Evolutionary conservation across 805 yeast species (phyloP), one percentile per base, ranked within the genome.

Genomic region (Kodamaea kaohsiungensis): DNA sequence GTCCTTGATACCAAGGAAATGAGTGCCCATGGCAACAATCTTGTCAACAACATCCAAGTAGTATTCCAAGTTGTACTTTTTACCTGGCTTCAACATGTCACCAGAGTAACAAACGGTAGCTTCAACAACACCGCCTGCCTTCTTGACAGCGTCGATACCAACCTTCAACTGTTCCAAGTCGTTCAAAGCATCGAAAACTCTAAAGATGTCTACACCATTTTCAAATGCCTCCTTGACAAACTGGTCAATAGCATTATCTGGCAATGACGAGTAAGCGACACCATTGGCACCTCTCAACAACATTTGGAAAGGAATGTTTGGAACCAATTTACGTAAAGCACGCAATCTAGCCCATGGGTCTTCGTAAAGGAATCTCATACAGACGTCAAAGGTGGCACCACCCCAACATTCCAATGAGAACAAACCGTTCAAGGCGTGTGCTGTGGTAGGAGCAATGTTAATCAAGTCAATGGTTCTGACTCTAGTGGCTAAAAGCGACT

Each of bases 401-500:
- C 99, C 99, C 99, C 99, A 95, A 80, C 99, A 95, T 77, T 95
- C 99, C 53, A 95, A 79, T 16, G 99, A 95, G 72, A 91, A 95
- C 2, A 96, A 96, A 59, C 93, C 92, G 60, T 87, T 74, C 63
- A 91, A 76, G 17, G 97, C 98, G 67, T 88, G 87, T 2, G 97
- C 89, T 33, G 99, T 95, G 54, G 96, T 84, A 56, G 91, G 92
- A 18, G 99, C 99, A 77, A 95, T 90, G 63, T 91, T 88, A 51
- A 87, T 77, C 66, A 95, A 78, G 73, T 95, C 99, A 62, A 89
- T 82, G 19, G 99, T 95, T 76, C 99, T 86, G 39, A 95, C 96
- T 76, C 99, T 88, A 43, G 99, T 95, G 8, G 99, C 99, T 67
- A 95, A 81, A 63, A 95, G 77, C 19, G 98, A 92, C 80, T 95